These are phyloP conservation scores for Coprinellus aureogranulatus DNA, from an alignment of 768 basidiomycete species.

Conservation along the genomic window DNA sequence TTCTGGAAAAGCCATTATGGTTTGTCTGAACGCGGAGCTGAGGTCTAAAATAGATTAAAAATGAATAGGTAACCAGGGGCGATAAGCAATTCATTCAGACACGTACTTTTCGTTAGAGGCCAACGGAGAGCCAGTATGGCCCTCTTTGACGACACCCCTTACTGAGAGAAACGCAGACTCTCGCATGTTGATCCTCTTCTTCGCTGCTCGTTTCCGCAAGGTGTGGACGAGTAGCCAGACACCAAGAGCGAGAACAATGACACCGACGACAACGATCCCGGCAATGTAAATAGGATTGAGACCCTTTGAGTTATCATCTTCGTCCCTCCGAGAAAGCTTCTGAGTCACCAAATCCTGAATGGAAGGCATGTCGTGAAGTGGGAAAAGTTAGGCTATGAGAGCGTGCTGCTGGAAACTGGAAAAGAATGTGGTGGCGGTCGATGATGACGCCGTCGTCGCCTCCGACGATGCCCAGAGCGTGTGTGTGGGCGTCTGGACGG, in stretches of 20 bases:
- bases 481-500: not conserved
- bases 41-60: not conserved
- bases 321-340: not conserved
- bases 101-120: not conserved
- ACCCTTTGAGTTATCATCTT: not conserved
- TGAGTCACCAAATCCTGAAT: not conserved
- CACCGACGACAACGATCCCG: slow-evolving; percentile 49
- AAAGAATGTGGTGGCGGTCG: slow-evolving; percentile 1
- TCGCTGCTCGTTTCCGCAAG: slow-evolving; percentile 38
- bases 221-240: slow-evolving; percentile 44
- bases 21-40: not conserved
- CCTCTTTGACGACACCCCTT: slow-evolving; percentile 43
- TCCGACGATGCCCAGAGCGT: not conserved
- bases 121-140: slow-evolving; percentile 12
- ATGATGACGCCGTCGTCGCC: not conserved
- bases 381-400: not conserved
- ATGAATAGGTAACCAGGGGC: not conserved
- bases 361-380: slow-evolving; percentile 5
- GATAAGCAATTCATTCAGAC: not conserved
- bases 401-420: not conserved
- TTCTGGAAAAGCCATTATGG: slow-evolving; percentile 25
- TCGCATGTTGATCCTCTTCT: slow-evolving; percentile 34
- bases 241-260: slow-evolving; percentile 35
- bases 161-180: slow-evolving; percentile 48
- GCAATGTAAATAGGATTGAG: slow-evolving; percentile 39